A percentile compares a stretch with the other conserved stretches of the same genome.
phyloP scores from a whole-genome alignment of 768 basidiomycete genomes.

The Lentinula edodes region DNA sequence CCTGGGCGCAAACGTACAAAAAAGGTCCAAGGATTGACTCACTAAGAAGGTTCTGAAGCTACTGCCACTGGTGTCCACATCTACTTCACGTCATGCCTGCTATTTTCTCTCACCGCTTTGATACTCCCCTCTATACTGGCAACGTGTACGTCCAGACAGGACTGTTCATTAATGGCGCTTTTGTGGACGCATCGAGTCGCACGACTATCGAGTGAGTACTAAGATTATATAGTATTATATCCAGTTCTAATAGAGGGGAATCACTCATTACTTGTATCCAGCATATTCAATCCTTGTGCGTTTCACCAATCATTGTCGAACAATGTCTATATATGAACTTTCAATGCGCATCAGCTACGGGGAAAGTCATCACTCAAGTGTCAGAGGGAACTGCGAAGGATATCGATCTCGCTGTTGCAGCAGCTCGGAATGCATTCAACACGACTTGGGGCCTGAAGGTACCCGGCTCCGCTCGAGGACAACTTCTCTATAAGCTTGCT shows the following conservation, averaged over 20 bases:
- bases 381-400: constrained; percentile 51
- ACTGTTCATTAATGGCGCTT: constrained; percentile 70
- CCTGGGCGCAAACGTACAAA: neutral
- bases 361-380: constrained; percentile 46
- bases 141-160: constrained; percentile 57
- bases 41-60: neutral
- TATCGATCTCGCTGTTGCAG: constrained; percentile 59
- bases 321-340: neutral
- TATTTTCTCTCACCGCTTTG: constrained; percentile 23
- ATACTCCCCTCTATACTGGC: constrained; percentile 51
- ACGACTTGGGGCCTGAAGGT: constrained; percentile 36
- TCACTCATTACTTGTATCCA: constrained; percentile 21
- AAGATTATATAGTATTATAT: neutral
- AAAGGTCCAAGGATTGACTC: neutral
- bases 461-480: constrained; percentile 28
- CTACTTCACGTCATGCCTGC: neutral
- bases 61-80: neutral
- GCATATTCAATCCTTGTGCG: constrained; percentile 50
- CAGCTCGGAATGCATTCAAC: constrained; percentile 39
- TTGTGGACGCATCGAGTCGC: constrained; percentile 46
- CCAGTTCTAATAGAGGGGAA: constrained; percentile 17
- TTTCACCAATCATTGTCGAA: neutral
- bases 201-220: constrained; percentile 57
- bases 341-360: constrained; percentile 37
- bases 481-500: constrained; percentile 38